Evolutionary conservation across 257 asterid species (phyloP).

Genomic region (Leptodermis oblonga): DNA sequence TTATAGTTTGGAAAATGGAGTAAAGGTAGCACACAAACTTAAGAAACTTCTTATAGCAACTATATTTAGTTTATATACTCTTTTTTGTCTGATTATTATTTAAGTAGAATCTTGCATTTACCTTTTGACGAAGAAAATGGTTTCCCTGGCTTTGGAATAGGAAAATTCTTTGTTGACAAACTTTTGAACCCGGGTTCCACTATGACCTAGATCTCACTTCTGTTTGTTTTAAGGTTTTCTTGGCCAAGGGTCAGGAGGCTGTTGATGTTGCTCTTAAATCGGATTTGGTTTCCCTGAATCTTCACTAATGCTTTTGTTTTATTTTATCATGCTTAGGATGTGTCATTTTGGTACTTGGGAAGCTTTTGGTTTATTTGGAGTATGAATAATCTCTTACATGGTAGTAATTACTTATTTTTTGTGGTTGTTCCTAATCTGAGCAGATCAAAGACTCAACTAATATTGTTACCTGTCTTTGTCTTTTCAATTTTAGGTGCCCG

Average conservation of each 20-base stretch:
- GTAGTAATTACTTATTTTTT: slow-evolving; percentile 31
- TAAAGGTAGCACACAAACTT: slow-evolving; percentile 39
- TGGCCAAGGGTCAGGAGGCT: slow-evolving; percentile 79
- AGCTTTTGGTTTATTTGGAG: slow-evolving; percentile 95
- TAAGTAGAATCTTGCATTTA: neutral
- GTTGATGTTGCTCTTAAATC: slow-evolving; percentile 75
- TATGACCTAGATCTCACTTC: neutral
- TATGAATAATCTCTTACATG: slow-evolving; percentile 83
- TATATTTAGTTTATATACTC: neutral
- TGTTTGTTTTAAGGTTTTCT: slow-evolving; percentile 44
- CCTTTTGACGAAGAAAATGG: no score
- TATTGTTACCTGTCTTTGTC: neutral
- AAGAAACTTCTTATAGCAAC: neutral
- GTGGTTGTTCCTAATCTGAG: slow-evolving; percentile 2
- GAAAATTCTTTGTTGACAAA: neutral
- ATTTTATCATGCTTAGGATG: slow-evolving; percentile 38
- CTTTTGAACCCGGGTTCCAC: neutral
- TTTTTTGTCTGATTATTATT: neutral
- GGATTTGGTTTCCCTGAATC: slow-evolving; percentile 60
- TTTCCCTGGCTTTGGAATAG: neutral
- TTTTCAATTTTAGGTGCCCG: slow-evolving; percentile 65
- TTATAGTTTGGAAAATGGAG: slow-evolving; percentile 69
- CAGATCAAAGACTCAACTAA: neutral
- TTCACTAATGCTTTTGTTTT: neutral
- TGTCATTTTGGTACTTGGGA: slow-evolving; percentile 91